These are phyloP conservation scores for Pichia sp. DNA, from an alignment of 1,139 yeast species.

Conservation along the genomic window DNA sequence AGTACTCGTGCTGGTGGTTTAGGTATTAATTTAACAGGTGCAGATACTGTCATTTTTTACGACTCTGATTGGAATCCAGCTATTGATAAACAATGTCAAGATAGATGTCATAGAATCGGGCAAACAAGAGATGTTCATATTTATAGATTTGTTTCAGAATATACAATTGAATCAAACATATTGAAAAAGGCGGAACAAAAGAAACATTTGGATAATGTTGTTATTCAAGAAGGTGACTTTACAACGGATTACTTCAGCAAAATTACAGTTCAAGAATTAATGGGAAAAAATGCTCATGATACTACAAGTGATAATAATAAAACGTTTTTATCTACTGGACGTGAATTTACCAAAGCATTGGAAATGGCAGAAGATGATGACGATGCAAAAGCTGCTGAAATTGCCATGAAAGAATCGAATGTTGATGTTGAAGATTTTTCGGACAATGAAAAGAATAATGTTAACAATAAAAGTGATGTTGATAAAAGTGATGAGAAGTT, in stretches of 20 bases:
- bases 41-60: slow-evolving; percentile 97
- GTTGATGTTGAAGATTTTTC: slow-evolving; percentile 80
- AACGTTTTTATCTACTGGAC: slow-evolving; percentile 32
- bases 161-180: slow-evolving; percentile 92
- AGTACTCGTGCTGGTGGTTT: slow-evolving; percentile 97
- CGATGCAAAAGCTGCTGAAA: slow-evolving; percentile 86
- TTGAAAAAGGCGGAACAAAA: slow-evolving; percentile 93
- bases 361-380: slow-evolving; percentile 97
- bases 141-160: slow-evolving; percentile 91
- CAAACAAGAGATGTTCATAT: slow-evolving; percentile 97
- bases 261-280: slow-evolving; percentile 79
- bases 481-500: slow-evolving; percentile 10
- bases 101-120: slow-evolving; percentile 97
- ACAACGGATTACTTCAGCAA: slow-evolving; percentile 94
- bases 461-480: neutral
- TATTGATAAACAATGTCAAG: slow-evolving; percentile 99
- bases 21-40: slow-evolving; percentile 96
- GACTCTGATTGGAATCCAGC: slow-evolving; percentile 99
- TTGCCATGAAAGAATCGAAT: slow-evolving; percentile 83
- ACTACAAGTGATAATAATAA: slow-evolving; percentile 20
- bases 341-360: slow-evolving; percentile 57
- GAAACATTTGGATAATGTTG: slow-evolving; percentile 88
- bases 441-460: slow-evolving; percentile 31
- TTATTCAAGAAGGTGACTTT: slow-evolving; percentile 96
- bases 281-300: slow-evolving; percentile 38